phyloP scores from a whole-genome alignment of 1,284 basidiomycete species.

The Malassezia equina region DNA sequence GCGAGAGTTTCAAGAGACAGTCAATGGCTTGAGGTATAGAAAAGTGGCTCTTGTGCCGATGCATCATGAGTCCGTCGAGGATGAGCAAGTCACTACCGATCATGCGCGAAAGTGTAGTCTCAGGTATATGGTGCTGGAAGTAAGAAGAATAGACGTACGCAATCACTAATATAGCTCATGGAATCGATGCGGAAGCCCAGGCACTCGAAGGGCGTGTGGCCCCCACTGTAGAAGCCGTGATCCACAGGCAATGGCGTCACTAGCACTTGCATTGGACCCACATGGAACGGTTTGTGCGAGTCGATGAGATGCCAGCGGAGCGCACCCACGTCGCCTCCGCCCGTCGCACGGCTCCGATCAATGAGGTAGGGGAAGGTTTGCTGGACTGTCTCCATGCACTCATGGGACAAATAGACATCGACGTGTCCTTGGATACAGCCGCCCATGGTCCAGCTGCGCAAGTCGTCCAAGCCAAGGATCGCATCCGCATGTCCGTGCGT shows the following conservation, averaged over 20 bases:
- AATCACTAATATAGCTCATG: conserved; percentile 42
- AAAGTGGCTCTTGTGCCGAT: conserved; percentile 34
- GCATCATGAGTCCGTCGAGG: conserved; percentile 38
- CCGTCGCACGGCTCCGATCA: conserved; percentile 31
- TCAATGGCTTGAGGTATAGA: conserved; percentile 37
- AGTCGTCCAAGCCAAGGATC: conserved; percentile 38
- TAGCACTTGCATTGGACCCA: conserved; percentile 9
- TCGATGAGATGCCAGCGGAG: conserved; percentile 42
- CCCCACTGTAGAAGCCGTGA: conserved; percentile 28
- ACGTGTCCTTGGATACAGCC: conserved; percentile 30
- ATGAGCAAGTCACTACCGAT: conserved; percentile 29
- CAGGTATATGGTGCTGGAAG: conserved; percentile 28
- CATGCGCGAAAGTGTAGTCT: conserved; percentile 21
- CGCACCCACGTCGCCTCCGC: conserved; percentile 38
- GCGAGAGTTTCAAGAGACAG: conserved; percentile 7
- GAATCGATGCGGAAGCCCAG: conserved; percentile 40
- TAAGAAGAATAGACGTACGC: conserved; percentile 7
- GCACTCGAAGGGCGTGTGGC: conserved; percentile 26
- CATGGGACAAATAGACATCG: conserved; percentile 37
- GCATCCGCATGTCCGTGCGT: conserved; percentile 45
- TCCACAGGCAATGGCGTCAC: conserved; percentile 31
- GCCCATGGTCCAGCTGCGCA: conserved; percentile 42
- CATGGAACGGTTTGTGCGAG: conserved; percentile 19
- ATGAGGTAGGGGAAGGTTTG: conserved; percentile 40
- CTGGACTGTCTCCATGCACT: conserved; percentile 28